These are phyloP conservation scores for Hypoxylon trugodes DNA, from an alignment of 495 filamentous ascomycete genomes.

Conservation along the genomic window DNA sequence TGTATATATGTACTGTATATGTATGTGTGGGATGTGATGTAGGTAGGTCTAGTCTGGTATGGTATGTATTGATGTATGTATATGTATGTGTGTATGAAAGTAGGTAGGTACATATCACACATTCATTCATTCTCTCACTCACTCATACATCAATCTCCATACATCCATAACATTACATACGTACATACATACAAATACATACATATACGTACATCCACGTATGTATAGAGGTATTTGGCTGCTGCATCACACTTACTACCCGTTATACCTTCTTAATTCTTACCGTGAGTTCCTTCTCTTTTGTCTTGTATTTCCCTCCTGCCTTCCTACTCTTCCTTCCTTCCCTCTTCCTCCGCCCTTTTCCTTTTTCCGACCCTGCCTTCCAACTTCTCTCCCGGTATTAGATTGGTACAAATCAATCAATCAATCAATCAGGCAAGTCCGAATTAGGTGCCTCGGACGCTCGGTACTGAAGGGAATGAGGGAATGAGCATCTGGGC, in stretches of 20 bases:
- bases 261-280: constrained; percentile 5
- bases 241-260: constrained; percentile 21
- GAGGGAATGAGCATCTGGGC: neutral
- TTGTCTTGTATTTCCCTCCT: neutral
- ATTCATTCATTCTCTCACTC: too few relatives aligned
- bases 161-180: too few relatives aligned
- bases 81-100: too few relatives aligned
- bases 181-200: too few relatives aligned
- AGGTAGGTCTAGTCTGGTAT: too few relatives aligned
- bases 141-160: too few relatives aligned
- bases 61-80: too few relatives aligned
- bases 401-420: constrained; percentile 8
- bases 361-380: neutral
- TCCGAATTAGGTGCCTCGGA: constrained; percentile 20
- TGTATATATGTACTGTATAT: too few relatives aligned
- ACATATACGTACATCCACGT: too few relatives aligned
- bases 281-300: constrained; percentile 29
- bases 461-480: neutral
- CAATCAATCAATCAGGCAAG: constrained; percentile 21
- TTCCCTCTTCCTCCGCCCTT: neutral
- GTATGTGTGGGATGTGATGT: too few relatives aligned
- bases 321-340: constrained; percentile 15
- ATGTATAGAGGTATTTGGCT: too few relatives aligned
- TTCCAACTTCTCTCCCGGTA: constrained; percentile 14
- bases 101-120: too few relatives aligned